A percentile compares a stretch with the other conserved stretches of the same genome.
Conservation (phyloP, 225 moss, liverwort and hornwort species). For the Sphagnum tenellum region DNA sequence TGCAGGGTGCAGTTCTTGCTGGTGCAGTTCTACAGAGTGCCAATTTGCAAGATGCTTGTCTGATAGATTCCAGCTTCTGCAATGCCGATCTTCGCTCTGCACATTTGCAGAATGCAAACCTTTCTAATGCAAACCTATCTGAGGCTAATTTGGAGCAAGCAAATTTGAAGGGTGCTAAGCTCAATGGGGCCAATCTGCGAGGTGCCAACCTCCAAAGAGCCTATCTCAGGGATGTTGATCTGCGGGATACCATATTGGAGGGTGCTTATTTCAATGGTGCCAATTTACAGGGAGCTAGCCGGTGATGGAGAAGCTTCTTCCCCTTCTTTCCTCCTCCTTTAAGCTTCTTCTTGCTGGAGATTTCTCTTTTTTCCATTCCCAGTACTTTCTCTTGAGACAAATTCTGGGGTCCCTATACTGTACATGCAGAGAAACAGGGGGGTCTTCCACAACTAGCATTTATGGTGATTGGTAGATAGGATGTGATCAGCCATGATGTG, state of each 20-base stretch:
- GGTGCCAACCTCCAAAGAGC: constrained; percentile 88
- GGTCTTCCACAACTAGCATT: no score
- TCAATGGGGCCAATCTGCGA: constrained; percentile 83
- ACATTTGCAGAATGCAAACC: constrained; percentile 85
- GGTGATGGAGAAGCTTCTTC: constrained; percentile 13
- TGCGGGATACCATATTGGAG: constrained; percentile 74
- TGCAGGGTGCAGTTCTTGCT: constrained; percentile 77
- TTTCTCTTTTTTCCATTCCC: no score
- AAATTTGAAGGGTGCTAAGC: constrained; percentile 84
- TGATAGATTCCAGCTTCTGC: constrained; percentile 71
- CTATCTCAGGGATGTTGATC: constrained; percentile 74
- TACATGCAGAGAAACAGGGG: no score
- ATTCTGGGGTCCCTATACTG: no score
- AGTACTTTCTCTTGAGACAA: no score
- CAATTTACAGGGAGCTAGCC: constrained; percentile 76
- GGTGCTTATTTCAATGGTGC: constrained; percentile 79
- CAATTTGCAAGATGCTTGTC: constrained; percentile 68
- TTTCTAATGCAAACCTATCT: constrained; percentile 80
- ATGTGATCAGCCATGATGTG: no score
- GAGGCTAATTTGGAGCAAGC: constrained; percentile 78
- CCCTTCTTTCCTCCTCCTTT: no score
- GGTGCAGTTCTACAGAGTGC: constrained; percentile 84
- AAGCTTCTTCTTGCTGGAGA: no score
- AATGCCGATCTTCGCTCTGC: constrained; percentile 78
- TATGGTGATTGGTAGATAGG: no score